Percentiles rank a stretch among this genome's conserved stretches.
Evolutionary conservation across 768 basidiomycete species (phyloP).

Genomic region (Suillus luteus): DNA sequence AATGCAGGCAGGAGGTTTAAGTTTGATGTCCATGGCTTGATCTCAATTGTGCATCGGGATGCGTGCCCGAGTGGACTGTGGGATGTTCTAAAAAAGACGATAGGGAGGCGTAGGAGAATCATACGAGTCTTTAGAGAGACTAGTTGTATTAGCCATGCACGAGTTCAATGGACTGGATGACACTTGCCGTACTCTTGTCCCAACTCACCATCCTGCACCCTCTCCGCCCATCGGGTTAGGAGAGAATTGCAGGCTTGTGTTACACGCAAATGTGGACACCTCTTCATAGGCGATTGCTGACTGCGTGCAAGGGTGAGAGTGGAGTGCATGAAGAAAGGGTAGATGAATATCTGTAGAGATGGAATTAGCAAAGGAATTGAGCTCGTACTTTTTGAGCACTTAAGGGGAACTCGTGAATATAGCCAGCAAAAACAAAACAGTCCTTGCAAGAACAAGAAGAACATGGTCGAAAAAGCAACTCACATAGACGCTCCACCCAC

Average conservation of each 20-base stretch:
- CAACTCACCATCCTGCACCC: constrained; percentile 42
- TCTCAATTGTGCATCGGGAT: constrained; percentile 34
- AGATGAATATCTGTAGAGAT: background rate
- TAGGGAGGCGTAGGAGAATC: constrained; percentile 30
- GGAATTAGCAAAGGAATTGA: background rate
- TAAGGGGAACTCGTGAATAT: background rate
- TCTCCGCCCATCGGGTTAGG: constrained; percentile 24
- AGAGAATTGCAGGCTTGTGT: constrained; percentile 39
- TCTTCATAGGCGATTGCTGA: constrained; percentile 52
- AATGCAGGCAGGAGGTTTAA: constrained; percentile 51
- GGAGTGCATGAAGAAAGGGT: constrained; percentile 28
- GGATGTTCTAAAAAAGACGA: background rate
- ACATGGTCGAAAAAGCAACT: constrained; percentile 30
- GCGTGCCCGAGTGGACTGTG: constrained; percentile 48
- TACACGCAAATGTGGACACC: constrained; percentile 45
- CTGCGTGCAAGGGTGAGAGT: constrained; percentile 54
- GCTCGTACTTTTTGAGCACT: background rate
- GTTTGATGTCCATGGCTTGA: constrained; percentile 49
- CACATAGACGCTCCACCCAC: constrained; percentile 77
- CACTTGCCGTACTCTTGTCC: constrained; percentile 54
- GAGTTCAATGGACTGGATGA: background rate
- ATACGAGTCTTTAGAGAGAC: constrained; percentile 24
- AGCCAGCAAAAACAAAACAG: background rate
- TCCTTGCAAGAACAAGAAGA: background rate
- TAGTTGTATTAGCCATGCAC: background rate